A percentile compares a stretch with the other conserved stretches of the same genome.
These are phyloP conservation scores for Mycothermus thermophilus DNA, from an alignment of 495 filamentous ascomycete genomes.

Conservation along the genomic window DNA sequence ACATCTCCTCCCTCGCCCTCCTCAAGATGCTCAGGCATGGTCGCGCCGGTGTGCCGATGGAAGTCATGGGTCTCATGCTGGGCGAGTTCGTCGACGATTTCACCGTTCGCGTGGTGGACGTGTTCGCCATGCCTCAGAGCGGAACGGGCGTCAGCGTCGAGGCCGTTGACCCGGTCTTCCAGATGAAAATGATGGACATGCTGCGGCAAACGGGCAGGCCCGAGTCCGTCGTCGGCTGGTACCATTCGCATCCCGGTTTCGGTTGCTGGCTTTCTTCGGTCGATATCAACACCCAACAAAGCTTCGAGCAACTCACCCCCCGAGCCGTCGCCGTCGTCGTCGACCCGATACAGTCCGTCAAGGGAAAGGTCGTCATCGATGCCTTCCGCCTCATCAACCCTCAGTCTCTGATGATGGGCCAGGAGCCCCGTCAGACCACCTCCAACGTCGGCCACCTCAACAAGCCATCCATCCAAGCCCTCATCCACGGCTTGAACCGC, in stretches of 20 bases:
- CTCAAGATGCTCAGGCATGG: constrained; percentile 98
- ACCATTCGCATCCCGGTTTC: constrained; percentile 97
- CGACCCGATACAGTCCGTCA: constrained; percentile 97
- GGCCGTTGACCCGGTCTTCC: constrained; percentile 94
- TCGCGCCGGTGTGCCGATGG: constrained; percentile 95
- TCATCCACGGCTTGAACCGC: constrained; percentile 93
- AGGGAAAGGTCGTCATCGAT: constrained; percentile 98
- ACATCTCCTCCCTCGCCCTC: constrained; percentile 93
- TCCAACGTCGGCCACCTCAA: constrained; percentile 96
- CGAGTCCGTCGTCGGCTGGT: constrained; percentile 97
- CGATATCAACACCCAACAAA: constrained; percentile 99
- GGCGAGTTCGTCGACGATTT: constrained; percentile 99
- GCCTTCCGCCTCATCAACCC: constrained; percentile 98
- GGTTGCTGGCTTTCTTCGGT: constrained; percentile 98
- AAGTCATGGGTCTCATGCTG: constrained; percentile 98
- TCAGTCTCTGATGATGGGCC: constrained; percentile 94
- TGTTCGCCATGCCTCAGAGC: constrained; percentile 99
- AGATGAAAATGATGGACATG: constrained; percentile 99
- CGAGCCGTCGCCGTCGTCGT: constrained; percentile 95
- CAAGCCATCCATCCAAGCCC: constrained; percentile 97
- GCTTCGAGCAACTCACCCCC: constrained; percentile 93
- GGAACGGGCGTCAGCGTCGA: constrained; percentile 97
- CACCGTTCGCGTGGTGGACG: constrained; percentile 92
- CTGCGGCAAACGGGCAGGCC: constrained; percentile 88
- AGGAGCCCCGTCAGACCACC: constrained; percentile 95